A percentile compares a stretch with the other conserved stretches of the same genome.
These are phyloP conservation scores for Microstegium vimineum DNA, from an alignment of 176 grass and related monocot species.

Conservation along the genomic window DNA sequence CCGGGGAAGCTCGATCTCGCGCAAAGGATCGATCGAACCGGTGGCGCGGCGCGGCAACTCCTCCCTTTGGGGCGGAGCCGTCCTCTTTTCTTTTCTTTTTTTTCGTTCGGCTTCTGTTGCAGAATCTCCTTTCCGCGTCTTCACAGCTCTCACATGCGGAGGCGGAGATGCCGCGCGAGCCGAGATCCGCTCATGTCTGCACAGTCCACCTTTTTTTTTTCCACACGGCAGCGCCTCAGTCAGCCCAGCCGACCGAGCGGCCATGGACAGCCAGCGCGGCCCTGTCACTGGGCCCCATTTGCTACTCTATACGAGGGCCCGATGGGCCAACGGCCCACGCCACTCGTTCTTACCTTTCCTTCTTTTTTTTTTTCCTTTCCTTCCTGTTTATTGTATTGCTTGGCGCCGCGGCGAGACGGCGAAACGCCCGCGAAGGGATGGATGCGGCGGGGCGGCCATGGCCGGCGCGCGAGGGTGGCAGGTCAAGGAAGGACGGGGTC, in stretches of 20 bases:
- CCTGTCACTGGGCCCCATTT: not conserved
- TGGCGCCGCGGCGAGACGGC: not conserved
- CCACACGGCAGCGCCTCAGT: not conserved
- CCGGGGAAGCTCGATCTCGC: slow-evolving; percentile 2
- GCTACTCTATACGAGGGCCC: no score
- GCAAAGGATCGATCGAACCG: not conserved
- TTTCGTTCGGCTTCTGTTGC: not conserved
- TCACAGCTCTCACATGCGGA: not conserved
- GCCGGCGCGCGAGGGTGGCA: not conserved
- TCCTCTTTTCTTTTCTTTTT: not conserved
- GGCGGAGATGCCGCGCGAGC: not conserved
- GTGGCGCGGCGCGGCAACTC: not conserved
- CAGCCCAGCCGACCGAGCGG: not conserved
- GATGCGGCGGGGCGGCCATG: not conserved
- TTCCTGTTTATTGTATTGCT: not conserved
- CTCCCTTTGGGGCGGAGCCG: not conserved
- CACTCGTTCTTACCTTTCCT: no score
- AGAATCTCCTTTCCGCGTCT: not conserved
- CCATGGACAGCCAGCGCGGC: not conserved
- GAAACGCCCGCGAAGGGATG: not conserved
- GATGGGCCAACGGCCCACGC: not conserved
- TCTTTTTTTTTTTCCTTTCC: not conserved
- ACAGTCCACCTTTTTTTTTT: not conserved
- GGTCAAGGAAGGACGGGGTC: not conserved
- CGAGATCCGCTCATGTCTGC: not conserved